Evolutionary conservation across 2,329 filamentous ascomycete species (phyloP), one percentile per base, ranked within the genome.

Genomic region (Onygenales sp.): DNA sequence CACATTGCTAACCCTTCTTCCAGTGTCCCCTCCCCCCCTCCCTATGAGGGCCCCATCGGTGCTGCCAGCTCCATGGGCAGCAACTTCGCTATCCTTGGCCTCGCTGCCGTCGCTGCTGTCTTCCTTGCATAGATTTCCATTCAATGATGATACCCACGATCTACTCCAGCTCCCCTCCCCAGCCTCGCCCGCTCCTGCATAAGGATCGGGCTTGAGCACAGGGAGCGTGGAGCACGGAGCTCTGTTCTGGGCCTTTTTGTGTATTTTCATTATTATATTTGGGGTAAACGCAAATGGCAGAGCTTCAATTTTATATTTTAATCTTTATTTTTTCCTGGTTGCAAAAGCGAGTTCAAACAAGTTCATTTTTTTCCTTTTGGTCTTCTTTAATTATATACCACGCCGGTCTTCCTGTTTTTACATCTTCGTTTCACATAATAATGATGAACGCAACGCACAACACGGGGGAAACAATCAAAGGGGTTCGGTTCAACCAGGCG

Each of bases 51-150:
- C 21, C 21, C 21, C 21, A 4, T 27, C 21, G 21, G 21, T 62
- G 65, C 63, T 49, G 65, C 63, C 54, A 62, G 55, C 57, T 58
- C 57, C 54, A 55, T 65, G 51, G 57, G 60, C 51, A 60, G 59
- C 57, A 64, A 61, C 54, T 57, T 63, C 58, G 62, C 59, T 53
- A 55, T 64, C 40, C 63, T 59, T 42, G 63, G 62, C 60, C 55
- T 65, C 43, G 64, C 59, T 52, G 64, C 61, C 51, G 53, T 62
- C 44, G 64, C 54, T 52, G 65, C 61, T 54, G 39, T 65, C 49
- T 54, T 67, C 57, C 58, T 67, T 51, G 63, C 62, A 61, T 67
- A 67, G 58, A 61, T 61, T 59, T 48, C 42, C 51, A 46, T 57
- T 56, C 51, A 17, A 49, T 57, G 53, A 58, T 53, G 55, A 58